Evolutionary conservation across 805 yeast species (phyloP).

Genomic region (Phaffomyces thermotolerans): DNA sequence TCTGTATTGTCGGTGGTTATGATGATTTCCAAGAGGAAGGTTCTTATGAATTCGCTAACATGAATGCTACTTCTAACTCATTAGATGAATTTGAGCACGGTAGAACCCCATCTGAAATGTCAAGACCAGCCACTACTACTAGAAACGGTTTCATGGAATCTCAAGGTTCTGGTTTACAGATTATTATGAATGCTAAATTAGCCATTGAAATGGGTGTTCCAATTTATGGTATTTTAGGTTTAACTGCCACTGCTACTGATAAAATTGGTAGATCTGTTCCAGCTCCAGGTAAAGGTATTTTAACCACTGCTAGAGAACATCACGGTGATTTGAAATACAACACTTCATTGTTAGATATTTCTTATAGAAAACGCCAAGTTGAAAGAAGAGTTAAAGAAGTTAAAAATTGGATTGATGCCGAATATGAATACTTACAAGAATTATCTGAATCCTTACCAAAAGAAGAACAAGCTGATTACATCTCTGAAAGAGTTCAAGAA

Average conservation of each 20-base stretch:
- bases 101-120: constrained; percentile 97
- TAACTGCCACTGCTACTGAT: constrained; percentile 95
- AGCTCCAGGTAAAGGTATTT: constrained; percentile 99
- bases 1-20: constrained; percentile 96
- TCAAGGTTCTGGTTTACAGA: constrained; percentile 98
- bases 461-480: constrained; percentile 50
- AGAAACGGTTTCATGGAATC: constrained; percentile 99
- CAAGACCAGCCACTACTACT: constrained; percentile 94
- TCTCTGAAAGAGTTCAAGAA: constrained; percentile 81
- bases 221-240: constrained; percentile 88
- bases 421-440: constrained; percentile 59
- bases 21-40: constrained; percentile 99
- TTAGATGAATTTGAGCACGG: constrained; percentile 86
- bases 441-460: constrained; percentile 53
- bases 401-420: constrained; percentile 78
- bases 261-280: constrained; percentile 99
- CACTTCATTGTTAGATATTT: constrained; percentile 76
- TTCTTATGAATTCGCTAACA: constrained; percentile 94
- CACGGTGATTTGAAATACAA: constrained; percentile 74
- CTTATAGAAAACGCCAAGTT: constrained; percentile 91
- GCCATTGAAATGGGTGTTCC: constrained; percentile 99
- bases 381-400: constrained; percentile 71
- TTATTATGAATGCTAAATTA: constrained; percentile 88
- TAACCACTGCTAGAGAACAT: constrained; percentile 95
- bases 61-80: constrained; percentile 96